Conservation (phyloP, 192 early-diverging fungal genomes). For the Gryganskiella cystojenkinii region DNA sequence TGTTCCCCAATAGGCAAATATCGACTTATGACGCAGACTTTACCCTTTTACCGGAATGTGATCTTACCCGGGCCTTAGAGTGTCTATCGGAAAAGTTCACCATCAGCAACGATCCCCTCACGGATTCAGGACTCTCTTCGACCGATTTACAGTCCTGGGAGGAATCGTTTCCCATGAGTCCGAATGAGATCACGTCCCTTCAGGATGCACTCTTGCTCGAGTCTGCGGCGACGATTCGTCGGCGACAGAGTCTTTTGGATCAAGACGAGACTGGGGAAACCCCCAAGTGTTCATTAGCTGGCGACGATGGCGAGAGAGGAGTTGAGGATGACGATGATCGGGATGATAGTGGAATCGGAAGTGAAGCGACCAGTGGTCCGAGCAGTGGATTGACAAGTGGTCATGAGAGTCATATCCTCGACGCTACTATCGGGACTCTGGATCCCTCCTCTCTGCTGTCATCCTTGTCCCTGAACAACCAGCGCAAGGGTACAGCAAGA, state of each 20-base stretch:
- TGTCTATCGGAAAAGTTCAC: slow-evolving; percentile 25
- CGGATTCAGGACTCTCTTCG: slow-evolving; percentile 23
- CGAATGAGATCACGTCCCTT: slow-evolving; percentile 31
- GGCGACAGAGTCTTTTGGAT: slow-evolving; percentile 16
- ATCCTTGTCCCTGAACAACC: slow-evolving; percentile 28
- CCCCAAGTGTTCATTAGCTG: neutral
- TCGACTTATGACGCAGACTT: slow-evolving; percentile 51
- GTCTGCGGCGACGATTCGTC: slow-evolving; percentile 17
- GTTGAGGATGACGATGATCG: neutral
- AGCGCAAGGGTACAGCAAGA: neutral
- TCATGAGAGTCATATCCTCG: slow-evolving; percentile 35
- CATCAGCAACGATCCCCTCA: slow-evolving; percentile 38
- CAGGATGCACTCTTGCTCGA: slow-evolving; percentile 40
- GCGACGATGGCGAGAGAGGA: slow-evolving; percentile 4
- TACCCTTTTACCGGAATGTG: slow-evolving; percentile 50
- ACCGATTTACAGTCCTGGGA: slow-evolving; percentile 42
- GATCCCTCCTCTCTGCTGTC: slow-evolving; percentile 24
- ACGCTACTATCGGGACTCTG: slow-evolving; percentile 13
- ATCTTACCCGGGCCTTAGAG: slow-evolving; percentile 40
- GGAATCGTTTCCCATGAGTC: slow-evolving; percentile 24
- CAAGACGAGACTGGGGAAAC: neutral
- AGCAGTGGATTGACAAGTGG: slow-evolving; percentile 33
- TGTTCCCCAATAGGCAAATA: slow-evolving; percentile 42
- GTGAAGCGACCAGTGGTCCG: slow-evolving; percentile 37
- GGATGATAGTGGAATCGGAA: slow-evolving; percentile 46